Evolutionary conservation across 176 grass and related monocot species (phyloP).

Genomic region (Bromus sterilis): DNA sequence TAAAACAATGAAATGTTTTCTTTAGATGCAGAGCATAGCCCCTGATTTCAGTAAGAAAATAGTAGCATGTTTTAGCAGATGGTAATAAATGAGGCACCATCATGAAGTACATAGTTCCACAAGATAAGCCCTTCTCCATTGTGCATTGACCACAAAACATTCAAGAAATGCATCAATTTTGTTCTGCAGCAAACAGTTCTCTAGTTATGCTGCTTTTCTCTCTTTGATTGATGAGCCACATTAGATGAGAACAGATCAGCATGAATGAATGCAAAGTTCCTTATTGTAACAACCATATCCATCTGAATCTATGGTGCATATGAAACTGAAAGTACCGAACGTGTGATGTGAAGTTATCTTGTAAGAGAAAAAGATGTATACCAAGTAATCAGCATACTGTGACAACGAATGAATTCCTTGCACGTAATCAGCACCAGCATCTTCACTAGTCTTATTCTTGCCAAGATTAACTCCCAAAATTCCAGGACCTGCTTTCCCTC

Average conservation of each 20-base stretch:
- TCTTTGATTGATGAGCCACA: neutral
- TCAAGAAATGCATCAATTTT: neutral
- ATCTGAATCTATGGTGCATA: slow-evolving; percentile 4
- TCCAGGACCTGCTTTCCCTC: slow-evolving; percentile 94
- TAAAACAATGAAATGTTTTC: neutral
- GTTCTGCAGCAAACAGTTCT: neutral
- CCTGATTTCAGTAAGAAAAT: neutral
- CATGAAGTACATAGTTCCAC: neutral
- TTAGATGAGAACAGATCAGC: neutral
- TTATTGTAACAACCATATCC: neutral
- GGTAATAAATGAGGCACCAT: neutral
- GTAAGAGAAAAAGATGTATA: slow-evolving; percentile 24
- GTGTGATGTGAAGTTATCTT: slow-evolving; percentile 5
- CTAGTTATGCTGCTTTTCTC: neutral
- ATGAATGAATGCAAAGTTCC: neutral
- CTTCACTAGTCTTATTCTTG: slow-evolving; percentile 96
- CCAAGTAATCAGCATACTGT: slow-evolving; percentile 98
- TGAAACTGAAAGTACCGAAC: neutral
- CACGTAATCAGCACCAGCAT: slow-evolving; percentile 89
- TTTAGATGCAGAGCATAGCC: neutral
- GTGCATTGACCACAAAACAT: neutral
- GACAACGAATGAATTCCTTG: slow-evolving; percentile 99
- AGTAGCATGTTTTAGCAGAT: neutral
- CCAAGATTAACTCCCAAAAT: slow-evolving; percentile 96
- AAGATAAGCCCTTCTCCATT: neutral